Conservation (phyloP, 768 basidiomycete genomes). For the Ephemerocybe angulata region DNA sequence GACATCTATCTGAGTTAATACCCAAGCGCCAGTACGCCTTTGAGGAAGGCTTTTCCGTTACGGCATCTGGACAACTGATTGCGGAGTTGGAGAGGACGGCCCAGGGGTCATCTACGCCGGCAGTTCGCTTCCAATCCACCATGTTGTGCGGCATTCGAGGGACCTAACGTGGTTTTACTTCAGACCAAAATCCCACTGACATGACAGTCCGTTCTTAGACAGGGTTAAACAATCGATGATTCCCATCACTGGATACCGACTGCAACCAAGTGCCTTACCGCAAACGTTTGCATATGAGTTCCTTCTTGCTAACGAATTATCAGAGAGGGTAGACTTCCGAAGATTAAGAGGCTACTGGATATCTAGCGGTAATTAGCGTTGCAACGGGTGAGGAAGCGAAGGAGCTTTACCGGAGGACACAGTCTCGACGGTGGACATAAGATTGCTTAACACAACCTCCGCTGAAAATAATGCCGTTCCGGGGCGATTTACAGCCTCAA, state of each 20-base stretch:
- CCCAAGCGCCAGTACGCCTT: not conserved
- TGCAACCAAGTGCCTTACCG: not conserved
- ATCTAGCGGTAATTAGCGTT: not conserved
- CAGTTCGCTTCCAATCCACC: too few species aligned
- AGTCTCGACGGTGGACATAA: not conserved
- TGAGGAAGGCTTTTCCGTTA: not conserved
- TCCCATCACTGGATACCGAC: not conserved
- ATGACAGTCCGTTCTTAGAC: not conserved
- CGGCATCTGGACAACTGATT: conserved; percentile 2
- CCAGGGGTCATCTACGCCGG: not conserved
- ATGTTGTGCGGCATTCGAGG: too few species aligned
- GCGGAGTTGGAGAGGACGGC: not conserved
- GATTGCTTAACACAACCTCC: not conserved
- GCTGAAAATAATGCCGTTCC: not conserved
- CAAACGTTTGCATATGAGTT: not conserved
- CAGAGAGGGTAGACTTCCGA: not conserved
- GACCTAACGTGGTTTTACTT: too few species aligned
- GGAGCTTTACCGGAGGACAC: not conserved
- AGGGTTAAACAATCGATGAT: not conserved
- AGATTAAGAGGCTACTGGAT: not conserved
- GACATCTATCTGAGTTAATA: conserved; percentile 4
- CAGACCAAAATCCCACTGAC: not conserved
- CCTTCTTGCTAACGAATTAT: not conserved
- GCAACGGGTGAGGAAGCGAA: not conserved
- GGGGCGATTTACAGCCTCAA: not conserved